Conservation (phyloP, 306 rosid genomes). For the Cucumis melo region DNA sequence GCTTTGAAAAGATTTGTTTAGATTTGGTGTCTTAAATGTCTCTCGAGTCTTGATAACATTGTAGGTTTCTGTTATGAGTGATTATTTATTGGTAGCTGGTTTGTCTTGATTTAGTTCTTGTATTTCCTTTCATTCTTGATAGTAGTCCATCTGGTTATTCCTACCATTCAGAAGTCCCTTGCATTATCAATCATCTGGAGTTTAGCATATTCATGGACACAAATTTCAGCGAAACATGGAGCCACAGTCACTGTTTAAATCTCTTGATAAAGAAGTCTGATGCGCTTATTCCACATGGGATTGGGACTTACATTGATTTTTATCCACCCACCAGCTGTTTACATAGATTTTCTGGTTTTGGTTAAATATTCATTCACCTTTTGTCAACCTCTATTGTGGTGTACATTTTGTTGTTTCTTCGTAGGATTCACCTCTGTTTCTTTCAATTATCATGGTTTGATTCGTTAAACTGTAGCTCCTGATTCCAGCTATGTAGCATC, state of each 20-base stretch:
- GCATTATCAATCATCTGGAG: not conserved
- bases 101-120: not conserved
- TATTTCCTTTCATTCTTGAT: not conserved
- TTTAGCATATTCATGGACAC: not conserved
- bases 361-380: not conserved
- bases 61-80: not conserved
- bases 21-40: not conserved
- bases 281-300: not conserved
- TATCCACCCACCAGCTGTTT: not conserved
- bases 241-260: not conserved
- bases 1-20: not conserved
- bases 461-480: not conserved
- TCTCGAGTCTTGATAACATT: not conserved
- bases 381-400: not conserved
- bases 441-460: no score
- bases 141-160: not conserved
- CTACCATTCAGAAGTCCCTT: not conserved
- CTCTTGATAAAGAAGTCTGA: slow-evolving; percentile 1
- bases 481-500: not conserved
- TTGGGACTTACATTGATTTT: not conserved
- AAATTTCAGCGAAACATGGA: not conserved
- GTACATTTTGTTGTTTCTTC: not conserved
- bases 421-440: not conserved
- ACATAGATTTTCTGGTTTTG: not conserved
- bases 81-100: not conserved